Conservation (phyloP, 306 rosid species). For the Begonia loranthoides region DNA sequence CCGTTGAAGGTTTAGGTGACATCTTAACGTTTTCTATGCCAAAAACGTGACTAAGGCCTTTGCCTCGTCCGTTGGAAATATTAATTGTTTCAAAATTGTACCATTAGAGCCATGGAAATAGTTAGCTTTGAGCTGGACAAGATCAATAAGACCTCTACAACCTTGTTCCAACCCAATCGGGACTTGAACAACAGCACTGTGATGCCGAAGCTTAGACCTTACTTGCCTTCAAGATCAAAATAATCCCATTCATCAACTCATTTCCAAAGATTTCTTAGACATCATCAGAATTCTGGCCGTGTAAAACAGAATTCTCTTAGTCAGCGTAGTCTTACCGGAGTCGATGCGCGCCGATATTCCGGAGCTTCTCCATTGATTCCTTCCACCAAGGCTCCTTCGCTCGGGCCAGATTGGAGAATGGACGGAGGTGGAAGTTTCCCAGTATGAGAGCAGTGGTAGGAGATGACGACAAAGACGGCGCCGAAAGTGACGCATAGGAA, state of each 20-base stretch:
- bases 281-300: conserved; percentile 50
- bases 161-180: conserved; percentile 93
- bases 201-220: conserved; percentile 93
- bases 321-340: conserved; percentile 96
- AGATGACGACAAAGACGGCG: conserved; percentile 14
- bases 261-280: background rate
- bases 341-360: conserved; percentile 96
- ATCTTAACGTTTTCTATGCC: too few relatives aligned
- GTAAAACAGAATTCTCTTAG: conserved; percentile 69
- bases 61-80: too few relatives aligned
- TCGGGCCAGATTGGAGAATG: conserved; percentile 47
- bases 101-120: conserved; percentile 81
- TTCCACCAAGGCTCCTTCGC: conserved; percentile 81
- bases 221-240: conserved; percentile 55
- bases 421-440: conserved; percentile 47
- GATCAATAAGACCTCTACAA: conserved; percentile 86
- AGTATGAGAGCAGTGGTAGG: conserved; percentile 27
- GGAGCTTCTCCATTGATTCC: conserved; percentile 62
- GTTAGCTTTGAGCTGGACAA: conserved; percentile 73
- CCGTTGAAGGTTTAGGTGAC: too few relatives aligned
- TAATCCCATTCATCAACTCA: conserved; percentile 8
- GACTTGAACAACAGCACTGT: conserved; percentile 91
- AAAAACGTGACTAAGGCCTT: too few relatives aligned
- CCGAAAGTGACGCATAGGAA: conserved; percentile 5
- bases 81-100: conserved; percentile 19